These are phyloP conservation scores for Kodamaea kaohsiungensis DNA, from an alignment of 805 yeast genomes.

Conservation along the genomic window DNA sequence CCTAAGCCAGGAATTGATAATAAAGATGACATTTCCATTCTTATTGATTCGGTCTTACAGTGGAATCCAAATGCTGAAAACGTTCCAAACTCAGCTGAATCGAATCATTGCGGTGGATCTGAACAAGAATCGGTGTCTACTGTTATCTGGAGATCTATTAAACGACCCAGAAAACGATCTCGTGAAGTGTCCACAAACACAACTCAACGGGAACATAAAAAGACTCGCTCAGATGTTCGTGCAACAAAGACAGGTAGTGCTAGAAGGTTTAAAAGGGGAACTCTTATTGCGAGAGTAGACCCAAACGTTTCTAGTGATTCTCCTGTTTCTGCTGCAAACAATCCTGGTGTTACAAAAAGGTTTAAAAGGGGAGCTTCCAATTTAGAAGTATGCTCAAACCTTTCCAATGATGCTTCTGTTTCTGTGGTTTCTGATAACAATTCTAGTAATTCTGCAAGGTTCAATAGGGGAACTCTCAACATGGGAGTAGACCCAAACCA, in stretches of 20 bases:
- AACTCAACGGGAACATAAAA: background rate
- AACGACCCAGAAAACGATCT: background rate
- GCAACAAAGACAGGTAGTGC: background rate
- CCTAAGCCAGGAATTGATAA: background rate
- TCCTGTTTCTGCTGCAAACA: too few species aligned
- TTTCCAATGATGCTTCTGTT: background rate
- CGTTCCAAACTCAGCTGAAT: too few species aligned
- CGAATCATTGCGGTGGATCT: background rate
- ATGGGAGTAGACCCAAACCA: background rate
- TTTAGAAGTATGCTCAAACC: background rate
- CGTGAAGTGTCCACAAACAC: background rate
- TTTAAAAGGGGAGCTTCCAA: background rate
- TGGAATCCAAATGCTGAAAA: too few species aligned
- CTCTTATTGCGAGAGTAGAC: background rate
- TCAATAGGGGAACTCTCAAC: background rate
- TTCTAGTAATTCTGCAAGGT: background rate
- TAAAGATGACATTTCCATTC: background rate
- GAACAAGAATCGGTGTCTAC: background rate
- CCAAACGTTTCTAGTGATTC: background rate
- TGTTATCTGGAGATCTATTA: background rate
- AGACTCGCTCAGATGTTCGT: background rate
- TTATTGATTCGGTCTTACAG: background rate
- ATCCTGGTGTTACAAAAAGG: background rate
- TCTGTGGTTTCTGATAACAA: background rate
- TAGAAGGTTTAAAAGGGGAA: background rate